Base-by-base conservation (phyloP, 2,329 filamentous ascomycete species). In the Ceratocystis cubensis region DNA sequence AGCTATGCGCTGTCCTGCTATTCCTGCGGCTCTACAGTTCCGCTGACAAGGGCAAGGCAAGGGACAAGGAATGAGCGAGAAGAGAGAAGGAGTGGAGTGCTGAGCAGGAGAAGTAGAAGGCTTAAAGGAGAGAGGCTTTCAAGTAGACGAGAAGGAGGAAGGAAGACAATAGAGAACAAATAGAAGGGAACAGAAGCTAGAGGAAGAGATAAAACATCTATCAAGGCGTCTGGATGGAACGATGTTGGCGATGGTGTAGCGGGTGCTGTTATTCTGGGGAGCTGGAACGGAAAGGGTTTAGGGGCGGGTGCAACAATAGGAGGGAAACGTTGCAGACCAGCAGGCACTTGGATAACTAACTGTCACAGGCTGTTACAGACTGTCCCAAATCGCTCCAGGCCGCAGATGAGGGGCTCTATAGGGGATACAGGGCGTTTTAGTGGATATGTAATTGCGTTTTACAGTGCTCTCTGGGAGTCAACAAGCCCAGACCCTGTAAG, bases 11-110 rank as follows among this genome's bases (percentile, higher is more conserved):
- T 22, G 53, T 44, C 25, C 44, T 62, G 57, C 44, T n/a, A 46
- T 62, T 66, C 56, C 65, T 63, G 45, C 65, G 65, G 61, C 28
- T 59, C 48, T 41, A 64, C 41, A 33, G 20, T 25, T 25, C 20
- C 48, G 48, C 20, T 53, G 48, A 17, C 17, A 33, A 41, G 37
- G 37, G 37, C 37, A 41, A 41, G 37, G 10, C 30, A 33, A 33
- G 30, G 33, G 37, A 41, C 61, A 45, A 45, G 65, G 61, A 20
- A 66, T 22, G 20, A 44, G 33, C 20, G 25, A 63, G 15, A 20
- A 63, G 48, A 30, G 13, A 28, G 46, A 50, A 20, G 46, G 46
- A 20, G 46, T n/a, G n/a, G 46, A 3, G 46, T 5, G 3, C 8
- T 20, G 46, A 1, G n/a, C 8, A 20, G 20, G 46, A 20, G 20